Base-by-base conservation (phyloP, 2,329 filamentous ascomycete genomes). In the Aspergillus sclerotialis region DNA sequence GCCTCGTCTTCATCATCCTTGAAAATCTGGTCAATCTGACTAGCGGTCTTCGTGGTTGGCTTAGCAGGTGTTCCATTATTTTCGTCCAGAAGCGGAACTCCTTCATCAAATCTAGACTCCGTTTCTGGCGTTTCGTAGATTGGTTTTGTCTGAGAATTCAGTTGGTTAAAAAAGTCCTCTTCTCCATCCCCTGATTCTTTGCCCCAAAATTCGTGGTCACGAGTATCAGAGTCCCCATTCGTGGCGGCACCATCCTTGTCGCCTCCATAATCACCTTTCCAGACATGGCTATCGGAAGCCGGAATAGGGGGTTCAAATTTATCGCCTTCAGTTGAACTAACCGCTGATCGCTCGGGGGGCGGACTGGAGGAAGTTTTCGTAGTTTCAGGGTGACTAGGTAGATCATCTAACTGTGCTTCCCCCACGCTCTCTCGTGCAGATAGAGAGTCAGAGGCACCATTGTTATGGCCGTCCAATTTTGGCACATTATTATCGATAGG, bases 91-190 rank as follows among this genome's bases (percentile, higher is more conserved):
- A 87, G 58, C 1, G 82, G 81, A 4, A 86, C 39, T 0, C 82
- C 82, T 60, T 87, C 82, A 38, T 84, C 80, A 43, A 73, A 86
- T 28, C 82, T 74, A 15, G 74, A 72, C 16, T 81, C 73, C 1
- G 62, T 54, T 30, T 68, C 63, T 9, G 54, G 52, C 10, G 55
- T 55, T 8, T 46, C 45, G 29, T 57, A 62, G 18, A 56, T 64
- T 25, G 52, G 61, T 30, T 56, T 66, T 19, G 56, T 63, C 46
- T 60, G 60, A 10, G 50, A 57, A 38, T 58, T 63, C 26, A 64
- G 60, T 35, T 77, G 69, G 30, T 61, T 65, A 50, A 84, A 85
- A 46, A 86, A 85, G 41, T 78, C 76, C 37, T 65, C 68, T 11
- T 69, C 68, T 30, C 70, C 68, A 4, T 68, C 64, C 6, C 19